Conservation (phyloP, 2,329 filamentous ascomycete genomes). For the Aureobasidium zeae region DNA sequence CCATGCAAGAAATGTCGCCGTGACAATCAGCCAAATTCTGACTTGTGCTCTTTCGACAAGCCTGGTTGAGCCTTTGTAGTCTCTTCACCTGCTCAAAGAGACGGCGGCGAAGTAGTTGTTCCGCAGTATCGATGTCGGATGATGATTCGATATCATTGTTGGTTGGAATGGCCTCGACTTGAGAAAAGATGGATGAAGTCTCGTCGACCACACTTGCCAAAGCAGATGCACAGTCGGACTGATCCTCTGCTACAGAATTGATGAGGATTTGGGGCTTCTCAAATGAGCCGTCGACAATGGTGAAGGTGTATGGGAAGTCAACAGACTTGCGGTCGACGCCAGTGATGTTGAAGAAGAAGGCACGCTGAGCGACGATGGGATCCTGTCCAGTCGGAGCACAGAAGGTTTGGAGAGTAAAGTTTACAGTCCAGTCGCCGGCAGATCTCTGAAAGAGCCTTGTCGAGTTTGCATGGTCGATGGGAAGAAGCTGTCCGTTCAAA, state of each 20-base stretch:
- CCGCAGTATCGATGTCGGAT: background rate
- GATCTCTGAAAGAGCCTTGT: conserved; percentile 5
- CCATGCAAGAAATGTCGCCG: conserved; percentile 9
- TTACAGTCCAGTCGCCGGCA: conserved; percentile 10
- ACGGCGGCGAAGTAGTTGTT: background rate
- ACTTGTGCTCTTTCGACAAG: background rate
- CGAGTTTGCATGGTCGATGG: background rate
- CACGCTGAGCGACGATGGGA: background rate
- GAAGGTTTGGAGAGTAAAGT: conserved; percentile 11
- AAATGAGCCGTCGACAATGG: background rate
- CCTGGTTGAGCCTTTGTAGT: conserved; percentile 1
- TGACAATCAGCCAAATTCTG: conserved; percentile 12
- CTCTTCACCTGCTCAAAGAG: conserved; percentile 9
- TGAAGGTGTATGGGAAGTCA: background rate
- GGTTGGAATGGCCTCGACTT: background rate
- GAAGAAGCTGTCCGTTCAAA: conserved; percentile 10
- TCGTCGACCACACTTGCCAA: conserved; percentile 5
- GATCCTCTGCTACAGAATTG: background rate
- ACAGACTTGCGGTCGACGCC: conserved; percentile 5
- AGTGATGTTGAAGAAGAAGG: conserved; percentile 12
- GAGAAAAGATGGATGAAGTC: conserved; percentile 5
- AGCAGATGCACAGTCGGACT: background rate
- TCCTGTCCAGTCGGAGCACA: background rate
- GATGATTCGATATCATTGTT: conserved; percentile 9
- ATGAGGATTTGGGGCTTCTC: conserved; percentile 6